phyloP scores from a whole-genome alignment of 345 rosid genomes.

The rapeseed (Brassica napus) region Da-Ae NC_063448.1:2262001-2262500 shows the following conservation, averaged over 20 bases:
- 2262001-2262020: background rate
- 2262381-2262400: conserved; percentile 27
- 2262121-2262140: conserved; percentile 18
- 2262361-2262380: conserved; percentile 14
- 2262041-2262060: conserved; percentile 7
- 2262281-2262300: conserved; percentile 16
- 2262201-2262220: conserved; percentile 11
- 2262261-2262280: background rate
- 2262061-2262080: conserved; percentile 8
- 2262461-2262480: background rate
- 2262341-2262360: conserved; percentile 25
- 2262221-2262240: conserved; percentile 9
- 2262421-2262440: background rate
- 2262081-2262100: conserved; percentile 28
- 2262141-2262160: background rate
- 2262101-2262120: background rate
- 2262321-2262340: conserved; percentile 17
- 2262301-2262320: conserved; percentile 8
- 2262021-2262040: conserved; percentile 5
- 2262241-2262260: background rate
- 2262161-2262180: background rate
- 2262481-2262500: background rate
- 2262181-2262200: conserved; percentile 8
- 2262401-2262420: background rate
- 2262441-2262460: background rate